Evolutionary conservation across 164 flowering plant species (phyloP).

Genomic region (Stephania japonica): DNA sequence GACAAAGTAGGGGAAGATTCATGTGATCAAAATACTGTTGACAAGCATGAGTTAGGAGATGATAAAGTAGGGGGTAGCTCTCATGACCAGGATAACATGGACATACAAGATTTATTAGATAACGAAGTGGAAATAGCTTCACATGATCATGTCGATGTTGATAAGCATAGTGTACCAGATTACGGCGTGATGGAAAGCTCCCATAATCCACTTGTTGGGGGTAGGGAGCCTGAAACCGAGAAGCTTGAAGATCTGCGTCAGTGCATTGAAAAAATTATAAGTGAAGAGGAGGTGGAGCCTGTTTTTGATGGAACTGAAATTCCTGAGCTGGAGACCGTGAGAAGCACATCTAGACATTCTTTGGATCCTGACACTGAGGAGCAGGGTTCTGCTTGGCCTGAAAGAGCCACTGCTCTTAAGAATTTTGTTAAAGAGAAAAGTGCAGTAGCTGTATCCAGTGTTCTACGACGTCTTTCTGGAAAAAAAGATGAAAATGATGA

Average conservation of each 20-base stretch:
- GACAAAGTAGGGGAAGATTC: slow-evolving; percentile 11
- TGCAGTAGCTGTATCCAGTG: slow-evolving; percentile 44
- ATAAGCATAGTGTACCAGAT: slow-evolving; percentile 11
- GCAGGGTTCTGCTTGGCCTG: slow-evolving; percentile 59
- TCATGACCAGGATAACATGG: slow-evolving; percentile 3
- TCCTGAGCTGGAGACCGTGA: slow-evolving; percentile 40
- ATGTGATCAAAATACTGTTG: neutral
- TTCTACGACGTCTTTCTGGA: slow-evolving; percentile 71
- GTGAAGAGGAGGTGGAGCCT: slow-evolving; percentile 48
- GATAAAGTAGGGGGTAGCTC: slow-evolving; percentile 9
- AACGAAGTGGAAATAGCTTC: slow-evolving; percentile 12
- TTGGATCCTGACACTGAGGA: slow-evolving; percentile 30
- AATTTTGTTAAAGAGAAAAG: slow-evolving; percentile 62
- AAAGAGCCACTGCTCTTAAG: slow-evolving; percentile 53
- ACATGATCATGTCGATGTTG: neutral
- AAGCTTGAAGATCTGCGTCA: slow-evolving; percentile 19
- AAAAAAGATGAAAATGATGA: slow-evolving; percentile 38
- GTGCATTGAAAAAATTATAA: slow-evolving; percentile 20
- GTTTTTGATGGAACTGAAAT: slow-evolving; percentile 68
- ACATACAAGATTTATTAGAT: slow-evolving; percentile 11
- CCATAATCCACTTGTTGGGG: slow-evolving; percentile 13
- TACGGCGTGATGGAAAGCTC: slow-evolving; percentile 14
- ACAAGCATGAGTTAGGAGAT: slow-evolving; percentile 11
- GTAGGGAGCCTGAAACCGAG: slow-evolving; percentile 14
- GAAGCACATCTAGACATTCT: slow-evolving; percentile 31